A percentile compares a stretch with the other conserved stretches of the same genome.
phyloP scores from a whole-genome alignment of 352 stramenopile species.

The Phytophthora litchii region DNA sequence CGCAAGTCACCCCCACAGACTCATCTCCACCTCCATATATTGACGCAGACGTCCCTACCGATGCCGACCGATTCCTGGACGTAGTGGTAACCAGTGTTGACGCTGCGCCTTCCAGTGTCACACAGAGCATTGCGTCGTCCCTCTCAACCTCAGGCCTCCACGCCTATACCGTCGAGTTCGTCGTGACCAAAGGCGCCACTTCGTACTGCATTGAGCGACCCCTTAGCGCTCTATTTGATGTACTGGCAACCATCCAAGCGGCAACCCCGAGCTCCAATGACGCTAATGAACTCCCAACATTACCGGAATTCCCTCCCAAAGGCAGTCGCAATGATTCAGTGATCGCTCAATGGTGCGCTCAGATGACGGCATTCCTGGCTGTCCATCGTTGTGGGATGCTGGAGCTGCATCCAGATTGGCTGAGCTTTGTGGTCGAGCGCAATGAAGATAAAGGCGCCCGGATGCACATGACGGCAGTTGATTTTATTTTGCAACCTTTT shows the following conservation, averaged over 20 bases:
- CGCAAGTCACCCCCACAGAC: background rate
- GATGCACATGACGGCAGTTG: constrained; percentile 80
- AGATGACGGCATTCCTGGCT: constrained; percentile 64
- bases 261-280: background rate
- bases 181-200: constrained; percentile 52
- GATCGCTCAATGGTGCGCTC: constrained; percentile 70
- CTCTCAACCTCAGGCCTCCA: constrained; percentile 41
- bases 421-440: constrained; percentile 59
- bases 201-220: constrained; percentile 65
- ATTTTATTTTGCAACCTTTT: constrained; percentile 87
- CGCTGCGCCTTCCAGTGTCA: constrained; percentile 35
- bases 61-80: constrained; percentile 48
- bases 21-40: background rate
- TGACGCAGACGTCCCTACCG: background rate
- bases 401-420: constrained; percentile 49
- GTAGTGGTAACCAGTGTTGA: constrained; percentile 77
- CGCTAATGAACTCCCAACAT: background rate
- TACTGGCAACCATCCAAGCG: constrained; percentile 39
- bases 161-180: constrained; percentile 61
- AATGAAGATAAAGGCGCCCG: constrained; percentile 49
- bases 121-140: constrained; percentile 44
- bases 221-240: constrained; percentile 45
- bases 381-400: constrained; percentile 33
- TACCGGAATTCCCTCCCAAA: constrained; percentile 62
- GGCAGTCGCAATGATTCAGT: constrained; percentile 49